These are phyloP conservation scores for Penicillium occitanis DNA, from an alignment of 2,329 filamentous ascomycete genomes.

Conservation along the genomic window DNA sequence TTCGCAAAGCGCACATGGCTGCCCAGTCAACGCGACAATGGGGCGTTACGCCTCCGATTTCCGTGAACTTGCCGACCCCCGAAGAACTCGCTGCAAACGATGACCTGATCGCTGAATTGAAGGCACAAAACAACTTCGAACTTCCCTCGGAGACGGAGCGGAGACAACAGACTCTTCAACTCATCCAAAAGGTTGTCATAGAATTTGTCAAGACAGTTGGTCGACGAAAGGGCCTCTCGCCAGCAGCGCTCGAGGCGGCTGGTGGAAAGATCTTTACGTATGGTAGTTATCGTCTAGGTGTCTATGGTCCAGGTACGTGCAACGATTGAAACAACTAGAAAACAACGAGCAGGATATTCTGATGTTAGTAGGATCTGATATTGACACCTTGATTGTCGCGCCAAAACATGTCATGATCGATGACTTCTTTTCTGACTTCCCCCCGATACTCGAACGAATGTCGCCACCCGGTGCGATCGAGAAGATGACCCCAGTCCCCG, in stretches of 20 bases:
- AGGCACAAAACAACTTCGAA: slow-evolving; percentile 89
- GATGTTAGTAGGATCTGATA: slow-evolving; percentile 73
- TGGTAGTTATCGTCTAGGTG: slow-evolving; percentile 90
- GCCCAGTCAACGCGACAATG: slow-evolving; percentile 47
- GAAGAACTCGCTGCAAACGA: slow-evolving; percentile 75
- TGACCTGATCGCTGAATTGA: slow-evolving; percentile 77
- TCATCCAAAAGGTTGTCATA: slow-evolving; percentile 75
- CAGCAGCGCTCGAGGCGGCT: slow-evolving; percentile 75
- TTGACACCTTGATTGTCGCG: slow-evolving; percentile 90
- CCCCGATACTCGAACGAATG: slow-evolving; percentile 73
- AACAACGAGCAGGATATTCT: slow-evolving; percentile 11
- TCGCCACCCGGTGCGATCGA: slow-evolving; percentile 76
- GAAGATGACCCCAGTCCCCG: slow-evolving; percentile 79
- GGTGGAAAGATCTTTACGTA: slow-evolving; percentile 94
- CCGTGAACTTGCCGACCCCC: slow-evolving; percentile 70
- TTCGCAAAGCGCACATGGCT: slow-evolving; percentile 17
- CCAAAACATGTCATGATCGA: slow-evolving; percentile 85
- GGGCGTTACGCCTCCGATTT: slow-evolving; percentile 85
- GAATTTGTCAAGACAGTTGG: slow-evolving; percentile 86
- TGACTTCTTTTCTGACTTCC: slow-evolving; percentile 90
- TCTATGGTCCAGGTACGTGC: slow-evolving; percentile 72
- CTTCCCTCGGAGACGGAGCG: slow-evolving; percentile 76
- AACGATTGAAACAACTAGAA: background rate
- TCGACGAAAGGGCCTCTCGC: slow-evolving; percentile 68
- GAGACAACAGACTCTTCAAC: slow-evolving; percentile 69